Base-by-base conservation (phyloP, 176 grass and related monocot species). In the Triticum dicoccoides region DNA sequence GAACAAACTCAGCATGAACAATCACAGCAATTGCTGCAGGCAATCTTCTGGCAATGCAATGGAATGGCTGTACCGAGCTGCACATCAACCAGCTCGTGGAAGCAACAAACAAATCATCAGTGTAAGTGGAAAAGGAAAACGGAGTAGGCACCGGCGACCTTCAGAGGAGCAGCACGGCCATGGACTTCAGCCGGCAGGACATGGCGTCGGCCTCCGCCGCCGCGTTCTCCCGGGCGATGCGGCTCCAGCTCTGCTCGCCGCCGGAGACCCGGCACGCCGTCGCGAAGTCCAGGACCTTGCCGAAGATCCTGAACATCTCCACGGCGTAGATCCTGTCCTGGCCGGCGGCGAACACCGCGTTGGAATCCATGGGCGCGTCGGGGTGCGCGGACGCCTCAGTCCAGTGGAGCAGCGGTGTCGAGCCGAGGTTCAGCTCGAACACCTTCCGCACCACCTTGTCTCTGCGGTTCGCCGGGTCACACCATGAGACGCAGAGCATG, bases 231-330 rank as follows among this genome's bases (percentile, higher is more conserved):
- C 83, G 86, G 24, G 42, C 88, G 24, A 98, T 30, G 37, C 96
- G 89, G 44, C 62, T 65, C 96, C 96, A 98, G 58, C 23, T 88
- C 61, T 88, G 82, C 32, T 85, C 91, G 12, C 61, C 45, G 12
- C 81, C 79, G 0, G 88, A 93, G 35, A 95, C 66, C 18, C 47
- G 88, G 78, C 93, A 95, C 24, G 86, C 86, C 12, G 96, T 98
- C 7, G 94, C 85, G 47, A 98, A 98, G 69, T 94, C 90, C 0
- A 98, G 90, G 7, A 98, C 96, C 86, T 98, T 92, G 75, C 96
- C 93, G 73, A 98, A 98, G 42, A 98, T 88, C 81, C 90, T 92
- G 89, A 98, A 98, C 96, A 98, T 98, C 86, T 98, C 96, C 18
- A 98, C 74, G 6, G 91, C 82, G 61, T 94, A 98, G 52, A 98